Base-by-base conservation (phyloP, 108 stramenopile species). In the Skeletonema menzelii region DNA sequence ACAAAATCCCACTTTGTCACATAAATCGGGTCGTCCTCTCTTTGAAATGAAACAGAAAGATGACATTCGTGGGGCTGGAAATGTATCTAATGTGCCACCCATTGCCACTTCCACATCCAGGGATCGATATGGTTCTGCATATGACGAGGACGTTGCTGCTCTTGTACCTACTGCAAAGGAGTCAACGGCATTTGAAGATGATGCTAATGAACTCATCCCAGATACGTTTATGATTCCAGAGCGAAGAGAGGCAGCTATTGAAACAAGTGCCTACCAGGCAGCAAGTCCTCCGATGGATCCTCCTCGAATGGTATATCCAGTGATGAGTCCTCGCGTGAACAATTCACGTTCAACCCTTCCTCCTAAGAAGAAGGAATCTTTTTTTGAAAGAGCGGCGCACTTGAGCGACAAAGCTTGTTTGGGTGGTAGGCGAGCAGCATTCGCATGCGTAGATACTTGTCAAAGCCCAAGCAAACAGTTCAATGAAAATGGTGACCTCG, bases 1-100 rank as follows among this genome's bases (percentile, higher is more conserved):
- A 3, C 31, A 53, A 19, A 40, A 32, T 6, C 30, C 27, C 35
- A 65, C 30, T 28, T 13, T 81, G 35, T n/a, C 75, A 13, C 70
- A 70, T 32, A 68, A n/a, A n/a, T n/a, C n/a, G n/a, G n/a, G n/a
- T n/a, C n/a, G n/a, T n/a, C n/a, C n/a, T n/a, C n/a, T n/a, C n/a
- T n/a, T n/a, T n/a, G n/a, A n/a, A n/a, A n/a, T n/a, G n/a, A 15
- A 15, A 22, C 47, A 22, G 47, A 20, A 22, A 24, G 2, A 13
- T 8, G 73, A 49, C 72, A 63, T 69, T 68, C 31, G 47, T 2
- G 47, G 22, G 1, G 19, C 6, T 6, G 4, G 0, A 15, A 49
- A 6, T 1, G 4, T 17, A 3, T 46, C 15, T 17, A 19, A 46
- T 46, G 4, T 0, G 2, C 0, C 44, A 17, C 44, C 4, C 19